Percentiles rank a stretch among this genome's conserved stretches.
These are phyloP conservation scores for Whalleya microplaca DNA, from an alignment of 2,329 filamentous ascomycete species.

Conservation along the genomic window DNA sequence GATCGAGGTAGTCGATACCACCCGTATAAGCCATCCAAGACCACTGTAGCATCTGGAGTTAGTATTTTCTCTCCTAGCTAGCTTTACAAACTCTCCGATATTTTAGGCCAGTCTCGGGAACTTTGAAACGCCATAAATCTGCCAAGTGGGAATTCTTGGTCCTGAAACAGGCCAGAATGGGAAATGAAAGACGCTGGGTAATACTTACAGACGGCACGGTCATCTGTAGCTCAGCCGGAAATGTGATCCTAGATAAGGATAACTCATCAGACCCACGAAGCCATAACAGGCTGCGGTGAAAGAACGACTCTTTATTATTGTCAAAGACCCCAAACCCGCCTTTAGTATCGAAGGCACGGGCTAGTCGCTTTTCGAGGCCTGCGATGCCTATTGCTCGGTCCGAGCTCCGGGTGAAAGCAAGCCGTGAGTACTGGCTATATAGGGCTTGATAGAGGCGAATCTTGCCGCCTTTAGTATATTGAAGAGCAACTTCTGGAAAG, in stretches of 20 bases:
- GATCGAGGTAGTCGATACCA: conserved; percentile 18
- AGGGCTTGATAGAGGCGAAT: conserved; percentile 5
- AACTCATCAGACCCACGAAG: conserved; percentile 1
- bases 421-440: neutral
- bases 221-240: conserved; percentile 7
- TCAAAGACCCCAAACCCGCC: no score
- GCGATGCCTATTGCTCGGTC: no score
- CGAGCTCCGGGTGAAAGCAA: no score
- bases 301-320: neutral
- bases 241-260: conserved; percentile 9
- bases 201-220: conserved; percentile 10
- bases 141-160: no score
- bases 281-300: conserved; percentile 16
- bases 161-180: no score
- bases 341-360: no score
- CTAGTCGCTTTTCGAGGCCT: no score
- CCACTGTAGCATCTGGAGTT: neutral
- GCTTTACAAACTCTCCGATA: no score
- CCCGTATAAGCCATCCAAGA: conserved; percentile 27
- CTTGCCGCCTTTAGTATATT: neutral
- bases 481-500: conserved; percentile 4
- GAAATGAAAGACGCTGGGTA: no score
- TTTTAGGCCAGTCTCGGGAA: no score
- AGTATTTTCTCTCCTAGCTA: no score
- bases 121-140: no score